Evolutionary conservation across 306 rosid genomes (phyloP), one percentile per base, ranked within the genome.

Genomic region (Quercus aquifolioides): DNA sequence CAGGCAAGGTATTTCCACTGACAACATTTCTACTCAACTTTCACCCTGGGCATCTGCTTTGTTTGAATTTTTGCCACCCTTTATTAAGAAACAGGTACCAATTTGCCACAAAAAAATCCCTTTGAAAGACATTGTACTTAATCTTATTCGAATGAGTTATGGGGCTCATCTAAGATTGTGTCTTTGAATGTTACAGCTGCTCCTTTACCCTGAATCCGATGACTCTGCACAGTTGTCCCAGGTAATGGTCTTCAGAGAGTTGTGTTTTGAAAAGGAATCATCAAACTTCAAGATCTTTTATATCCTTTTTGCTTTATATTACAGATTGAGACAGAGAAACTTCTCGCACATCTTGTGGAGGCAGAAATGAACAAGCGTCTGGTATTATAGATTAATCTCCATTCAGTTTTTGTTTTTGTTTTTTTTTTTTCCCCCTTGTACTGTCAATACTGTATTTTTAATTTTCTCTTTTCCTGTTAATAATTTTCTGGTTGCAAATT

Each of bases 31-130:
- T 75, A 74, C 94, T 76, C 93, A 96, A 82, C 97, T 96, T 77
- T 89, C 99, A 79, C 99, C 99, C 10, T 93, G 99, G 99, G 99
- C 99, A 74, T 93, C 92, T 77, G 99, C 99, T 30, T 84, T 96
- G 72, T 96, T 95, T 83, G 97, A 96, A 79, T 96, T 96, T 81
- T 51, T 96, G 87, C 99, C 99, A 69, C 94, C 89, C 35, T 96
- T 96, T 81, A 96, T 96, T 82, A 89, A 89, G 90, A 91, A 81
- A 82, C 93, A 95, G 98, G 99, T 95, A 52, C 60, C 35, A 38
- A 43, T 56, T 60, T 69, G 54, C 35, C 74, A 31, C 54, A 17
- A 46, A 20, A 56, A 41, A 59, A 18, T 67, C 73, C 28, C 28
- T 65, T 79, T 80, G 52, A 55, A 64, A 20, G 63, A 2, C 19